These are phyloP conservation scores for Boletellus deceptivus DNA, from an alignment of 1,284 basidiomycete genomes.

Conservation along the genomic window DNA sequence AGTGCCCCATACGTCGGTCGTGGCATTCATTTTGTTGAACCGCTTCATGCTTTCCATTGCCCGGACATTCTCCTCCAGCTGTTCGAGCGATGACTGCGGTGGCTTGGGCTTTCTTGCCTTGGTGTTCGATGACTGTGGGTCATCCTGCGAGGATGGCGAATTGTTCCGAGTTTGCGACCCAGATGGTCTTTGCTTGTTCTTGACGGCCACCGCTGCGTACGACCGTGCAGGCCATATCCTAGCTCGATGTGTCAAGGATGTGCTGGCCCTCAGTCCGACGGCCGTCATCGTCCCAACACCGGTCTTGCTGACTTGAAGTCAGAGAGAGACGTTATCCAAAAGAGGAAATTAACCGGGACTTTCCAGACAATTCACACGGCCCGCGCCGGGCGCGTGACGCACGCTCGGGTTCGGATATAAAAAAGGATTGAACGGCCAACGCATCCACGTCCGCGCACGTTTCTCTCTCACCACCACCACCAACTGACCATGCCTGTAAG, in stretches of 20 bases:
- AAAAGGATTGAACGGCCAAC: conserved; percentile 12
- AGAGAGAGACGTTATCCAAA: conserved; percentile 9
- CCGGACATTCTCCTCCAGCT: conserved; percentile 38
- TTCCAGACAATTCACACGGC: conserved; percentile 17
- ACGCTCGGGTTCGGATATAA: not conserved
- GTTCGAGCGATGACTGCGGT: conserved; percentile 14
- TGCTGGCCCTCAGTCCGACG: conserved; percentile 9
- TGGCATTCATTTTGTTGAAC: conserved; percentile 35
- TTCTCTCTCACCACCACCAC: conserved; percentile 24
- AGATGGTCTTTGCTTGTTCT: conserved; percentile 13
- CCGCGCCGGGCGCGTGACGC: conserved; percentile 25
- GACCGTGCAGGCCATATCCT: conserved; percentile 6
- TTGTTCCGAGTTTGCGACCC: conserved; percentile 3
- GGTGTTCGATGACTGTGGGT: not conserved
- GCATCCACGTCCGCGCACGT: conserved; percentile 1
- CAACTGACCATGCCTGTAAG: conserved; percentile 59
- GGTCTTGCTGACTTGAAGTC: too few species aligned
- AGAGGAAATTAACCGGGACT: not conserved
- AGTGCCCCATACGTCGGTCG: conserved; percentile 50
- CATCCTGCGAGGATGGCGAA: conserved; percentile 9
- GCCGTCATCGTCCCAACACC: conserved; percentile 10
- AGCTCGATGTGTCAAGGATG: conserved; percentile 6
- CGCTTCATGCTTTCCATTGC: conserved; percentile 42
- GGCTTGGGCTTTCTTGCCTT: conserved; percentile 9
- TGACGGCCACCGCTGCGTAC: conserved; percentile 20